Conservation (phyloP, 108 stramenopile species). For the Nitzschia putrida region DNA sequence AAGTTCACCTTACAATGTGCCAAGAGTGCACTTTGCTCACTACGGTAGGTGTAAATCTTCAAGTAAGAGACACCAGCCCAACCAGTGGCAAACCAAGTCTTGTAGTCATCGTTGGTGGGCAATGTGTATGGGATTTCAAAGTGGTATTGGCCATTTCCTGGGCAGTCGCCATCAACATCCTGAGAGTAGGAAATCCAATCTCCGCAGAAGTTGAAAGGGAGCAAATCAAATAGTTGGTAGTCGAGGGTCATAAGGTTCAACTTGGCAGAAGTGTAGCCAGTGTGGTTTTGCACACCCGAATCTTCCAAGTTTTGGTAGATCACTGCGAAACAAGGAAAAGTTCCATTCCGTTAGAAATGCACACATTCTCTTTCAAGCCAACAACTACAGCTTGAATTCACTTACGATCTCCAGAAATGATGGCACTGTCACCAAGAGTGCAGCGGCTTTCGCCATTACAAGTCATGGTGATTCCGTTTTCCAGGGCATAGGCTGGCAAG, state of each 20-base stretch:
- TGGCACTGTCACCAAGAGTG: slow-evolving; percentile 20
- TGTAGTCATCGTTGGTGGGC: slow-evolving; percentile 30
- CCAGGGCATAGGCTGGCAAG: slow-evolving; percentile 21
- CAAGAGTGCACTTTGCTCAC: slow-evolving; percentile 6
- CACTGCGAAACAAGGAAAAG: slow-evolving; percentile 11
- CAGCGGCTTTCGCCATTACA: slow-evolving; percentile 31
- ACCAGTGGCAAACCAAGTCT: slow-evolving; percentile 46
- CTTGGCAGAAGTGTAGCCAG: slow-evolving; percentile 30
- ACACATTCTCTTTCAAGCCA: not conserved
- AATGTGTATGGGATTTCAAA: slow-evolving; percentile 37
- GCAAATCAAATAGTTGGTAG: slow-evolving; percentile 29
- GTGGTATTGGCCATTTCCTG: slow-evolving; percentile 33
- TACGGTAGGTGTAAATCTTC: slow-evolving; percentile 12
- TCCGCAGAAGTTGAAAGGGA: slow-evolving; percentile 39
- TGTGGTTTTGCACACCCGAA: slow-evolving; percentile 18
- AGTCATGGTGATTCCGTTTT: slow-evolving; percentile 21
- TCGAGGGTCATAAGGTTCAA: slow-evolving; percentile 37
- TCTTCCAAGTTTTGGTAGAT: slow-evolving; percentile 20
- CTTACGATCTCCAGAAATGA: slow-evolving; percentile 35
- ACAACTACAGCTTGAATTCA: not conserved
- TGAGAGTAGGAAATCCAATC: slow-evolving; percentile 17
- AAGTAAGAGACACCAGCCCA: slow-evolving; percentile 31
- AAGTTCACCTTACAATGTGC: slow-evolving; percentile 28
- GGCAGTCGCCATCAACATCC: slow-evolving; percentile 26
- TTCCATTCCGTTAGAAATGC: not conserved